Conservation (phyloP, 1,139 yeast species). For the Debaryomyces sp. region DNA sequence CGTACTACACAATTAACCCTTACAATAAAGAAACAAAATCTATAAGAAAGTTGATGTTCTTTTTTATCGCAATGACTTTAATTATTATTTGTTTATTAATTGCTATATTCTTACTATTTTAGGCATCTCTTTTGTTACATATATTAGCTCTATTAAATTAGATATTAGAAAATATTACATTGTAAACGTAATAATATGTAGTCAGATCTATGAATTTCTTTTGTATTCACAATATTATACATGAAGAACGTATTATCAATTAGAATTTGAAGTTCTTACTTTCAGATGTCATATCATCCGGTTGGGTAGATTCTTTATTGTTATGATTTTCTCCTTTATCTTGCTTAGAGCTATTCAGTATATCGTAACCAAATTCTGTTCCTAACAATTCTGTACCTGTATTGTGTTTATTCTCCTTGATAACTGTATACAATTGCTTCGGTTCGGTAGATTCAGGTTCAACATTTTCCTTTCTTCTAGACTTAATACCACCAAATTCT, state of each 20-base stretch:
- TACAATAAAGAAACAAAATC: conserved; percentile 1
- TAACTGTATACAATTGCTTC: conserved; percentile 30
- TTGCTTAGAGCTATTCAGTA: conserved; percentile 12
- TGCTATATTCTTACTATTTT: conserved; percentile 2
- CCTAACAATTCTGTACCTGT: conserved; percentile 19
- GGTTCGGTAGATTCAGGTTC: conserved; percentile 9
- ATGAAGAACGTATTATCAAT: neutral
- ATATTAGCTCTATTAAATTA: conserved; percentile 6
- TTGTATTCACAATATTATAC: neutral
- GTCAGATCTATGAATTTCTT: neutral
- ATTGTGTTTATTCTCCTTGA: conserved; percentile 26
- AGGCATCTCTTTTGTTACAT: conserved; percentile 7
- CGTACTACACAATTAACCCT: conserved; percentile 1
- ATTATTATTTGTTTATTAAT: conserved; percentile 5
- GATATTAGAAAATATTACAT: conserved; percentile 6
- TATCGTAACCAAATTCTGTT: conserved; percentile 23
- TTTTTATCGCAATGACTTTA: neutral
- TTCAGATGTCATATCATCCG: conserved; percentile 1
- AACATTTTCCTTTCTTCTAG: neutral
- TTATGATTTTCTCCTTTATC: conserved; percentile 6
- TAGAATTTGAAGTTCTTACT: conserved; percentile 15
- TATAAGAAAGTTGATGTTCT: conserved; percentile 4
- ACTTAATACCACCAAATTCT: conserved; percentile 17
- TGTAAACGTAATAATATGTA: neutral
- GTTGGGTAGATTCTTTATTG: neutral